Conservation (phyloP, 176 grass and related monocot species). For the Typha latifolia region DNA sequence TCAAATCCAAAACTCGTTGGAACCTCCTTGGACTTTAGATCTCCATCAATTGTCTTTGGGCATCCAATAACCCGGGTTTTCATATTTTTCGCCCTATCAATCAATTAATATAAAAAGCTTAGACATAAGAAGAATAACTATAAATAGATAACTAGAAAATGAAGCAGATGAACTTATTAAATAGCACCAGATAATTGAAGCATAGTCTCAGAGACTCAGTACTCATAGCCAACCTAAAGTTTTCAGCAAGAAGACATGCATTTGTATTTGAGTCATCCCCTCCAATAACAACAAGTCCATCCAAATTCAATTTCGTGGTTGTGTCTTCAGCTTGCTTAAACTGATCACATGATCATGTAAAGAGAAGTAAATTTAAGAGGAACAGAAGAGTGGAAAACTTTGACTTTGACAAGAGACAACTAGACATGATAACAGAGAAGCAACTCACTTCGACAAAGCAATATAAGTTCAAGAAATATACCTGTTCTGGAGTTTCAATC, state of each 20-base stretch:
- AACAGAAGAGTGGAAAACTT: background rate
- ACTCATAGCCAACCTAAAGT: no score
- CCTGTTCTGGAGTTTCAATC: conserved; percentile 98
- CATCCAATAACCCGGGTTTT: conserved; percentile 95
- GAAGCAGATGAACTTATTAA: no score
- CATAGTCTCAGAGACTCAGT: background rate
- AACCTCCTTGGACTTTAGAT: conserved; percentile 95
- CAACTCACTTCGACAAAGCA: background rate
- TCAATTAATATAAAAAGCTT: conserved; percentile 8
- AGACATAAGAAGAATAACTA: background rate
- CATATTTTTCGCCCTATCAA: conserved; percentile 60
- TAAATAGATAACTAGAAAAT: background rate
- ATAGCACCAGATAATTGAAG: background rate
- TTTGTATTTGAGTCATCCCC: conserved; percentile 99
- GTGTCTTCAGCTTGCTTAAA: conserved; percentile 99
- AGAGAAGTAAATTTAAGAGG: background rate
- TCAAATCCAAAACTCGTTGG: conserved; percentile 99
- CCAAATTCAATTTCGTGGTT: conserved; percentile 61
- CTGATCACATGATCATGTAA: conserved; percentile 21
- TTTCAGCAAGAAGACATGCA: conserved; percentile 87
- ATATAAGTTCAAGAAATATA: conserved; percentile 6
- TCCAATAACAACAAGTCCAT: conserved; percentile 96
- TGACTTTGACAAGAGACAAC: background rate
- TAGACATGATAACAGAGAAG: background rate
- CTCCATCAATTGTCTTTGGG: conserved; percentile 96